phyloP scores from a whole-genome alignment of 1,139 yeast genomes.

The Meyerozyma guilliermondii region DNA sequence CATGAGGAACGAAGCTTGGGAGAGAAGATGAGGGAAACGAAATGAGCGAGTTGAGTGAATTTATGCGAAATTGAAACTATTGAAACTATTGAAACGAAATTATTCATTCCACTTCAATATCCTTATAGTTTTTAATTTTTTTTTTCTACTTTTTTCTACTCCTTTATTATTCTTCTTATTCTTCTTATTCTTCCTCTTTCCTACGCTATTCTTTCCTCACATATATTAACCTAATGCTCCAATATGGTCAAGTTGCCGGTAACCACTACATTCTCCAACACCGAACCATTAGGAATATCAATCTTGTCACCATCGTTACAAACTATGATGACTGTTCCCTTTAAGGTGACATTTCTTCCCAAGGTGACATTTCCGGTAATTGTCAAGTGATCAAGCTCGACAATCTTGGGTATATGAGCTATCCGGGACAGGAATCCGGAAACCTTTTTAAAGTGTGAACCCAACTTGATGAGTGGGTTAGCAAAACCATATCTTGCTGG shows the following conservation, averaged over 20 bases:
- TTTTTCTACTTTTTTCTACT: no score
- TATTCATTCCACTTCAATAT: neutral
- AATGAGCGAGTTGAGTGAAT: neutral
- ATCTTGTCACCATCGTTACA: slow-evolving; percentile 96
- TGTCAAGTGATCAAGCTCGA: slow-evolving; percentile 94
- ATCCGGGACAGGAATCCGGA: slow-evolving; percentile 85
- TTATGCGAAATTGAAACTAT: no score
- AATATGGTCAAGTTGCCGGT: slow-evolving; percentile 94
- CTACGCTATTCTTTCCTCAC: neutral
- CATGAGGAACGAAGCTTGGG: slow-evolving; percentile 64
- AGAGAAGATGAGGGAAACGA: neutral
- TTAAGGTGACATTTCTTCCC: slow-evolving; percentile 86
- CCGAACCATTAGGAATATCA: slow-evolving; percentile 94
- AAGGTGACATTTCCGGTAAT: slow-evolving; percentile 93
- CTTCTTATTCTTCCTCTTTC: neutral
- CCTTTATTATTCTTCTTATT: neutral
- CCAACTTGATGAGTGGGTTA: slow-evolving; percentile 92
- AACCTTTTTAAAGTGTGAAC: slow-evolving; percentile 94
- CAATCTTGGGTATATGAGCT: slow-evolving; percentile 92
- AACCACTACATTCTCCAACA: slow-evolving; percentile 92
- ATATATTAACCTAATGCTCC: slow-evolving; percentile 56
- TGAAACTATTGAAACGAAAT: no score
- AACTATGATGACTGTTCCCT: slow-evolving; percentile 96
- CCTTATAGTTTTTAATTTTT: neutral
- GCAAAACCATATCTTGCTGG: slow-evolving; percentile 81